phyloP scores from a whole-genome alignment of 495 filamentous ascomycete genomes.

The Aspergillus conjunctus region DNA sequence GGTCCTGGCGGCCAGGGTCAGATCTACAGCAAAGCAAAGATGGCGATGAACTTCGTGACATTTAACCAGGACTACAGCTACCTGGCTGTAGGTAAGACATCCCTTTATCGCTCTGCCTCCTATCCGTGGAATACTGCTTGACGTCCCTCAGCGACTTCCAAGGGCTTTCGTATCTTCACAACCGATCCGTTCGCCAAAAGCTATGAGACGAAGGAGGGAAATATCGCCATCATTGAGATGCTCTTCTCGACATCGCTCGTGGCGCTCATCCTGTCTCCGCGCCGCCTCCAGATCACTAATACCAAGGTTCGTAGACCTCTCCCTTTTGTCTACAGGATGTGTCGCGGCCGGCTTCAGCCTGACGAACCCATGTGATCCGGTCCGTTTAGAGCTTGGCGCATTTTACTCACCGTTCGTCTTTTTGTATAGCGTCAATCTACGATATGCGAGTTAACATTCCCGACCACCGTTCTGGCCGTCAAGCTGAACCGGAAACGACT shows the following conservation, averaged over 20 bases:
- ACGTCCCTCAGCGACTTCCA: conserved; percentile 68
- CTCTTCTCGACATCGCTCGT: conserved; percentile 98
- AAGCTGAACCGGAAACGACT: conserved; percentile 92
- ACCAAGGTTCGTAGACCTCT: conserved; percentile 72
- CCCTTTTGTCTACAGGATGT: not conserved
- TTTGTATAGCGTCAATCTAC: conserved; percentile 76
- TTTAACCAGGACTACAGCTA: conserved; percentile 99
- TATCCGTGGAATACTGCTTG: conserved; percentile 26
- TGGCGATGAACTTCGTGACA: conserved; percentile 93
- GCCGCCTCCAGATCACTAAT: conserved; percentile 91
- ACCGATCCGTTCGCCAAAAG: conserved; percentile 94
- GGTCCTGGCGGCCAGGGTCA: conserved; percentile 15
- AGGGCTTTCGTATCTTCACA: conserved; percentile 92
- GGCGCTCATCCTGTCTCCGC: conserved; percentile 84
- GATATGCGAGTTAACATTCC: conserved; percentile 98
- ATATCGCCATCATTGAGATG: conserved; percentile 96
- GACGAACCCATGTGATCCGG: not conserved
- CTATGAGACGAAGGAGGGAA: conserved; percentile 88
- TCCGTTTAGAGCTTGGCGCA: not conserved
- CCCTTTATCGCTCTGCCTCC: not conserved
- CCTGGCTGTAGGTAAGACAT: conserved; percentile 80
- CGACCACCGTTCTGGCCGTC: conserved; percentile 88
- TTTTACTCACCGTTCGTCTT: conserved; percentile 17
- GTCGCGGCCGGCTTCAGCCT: not conserved
- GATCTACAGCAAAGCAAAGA: conserved; percentile 32